Evolutionary conservation across 208 protist species (phyloP).

Genomic region (Trichomonas tenax): DNA sequence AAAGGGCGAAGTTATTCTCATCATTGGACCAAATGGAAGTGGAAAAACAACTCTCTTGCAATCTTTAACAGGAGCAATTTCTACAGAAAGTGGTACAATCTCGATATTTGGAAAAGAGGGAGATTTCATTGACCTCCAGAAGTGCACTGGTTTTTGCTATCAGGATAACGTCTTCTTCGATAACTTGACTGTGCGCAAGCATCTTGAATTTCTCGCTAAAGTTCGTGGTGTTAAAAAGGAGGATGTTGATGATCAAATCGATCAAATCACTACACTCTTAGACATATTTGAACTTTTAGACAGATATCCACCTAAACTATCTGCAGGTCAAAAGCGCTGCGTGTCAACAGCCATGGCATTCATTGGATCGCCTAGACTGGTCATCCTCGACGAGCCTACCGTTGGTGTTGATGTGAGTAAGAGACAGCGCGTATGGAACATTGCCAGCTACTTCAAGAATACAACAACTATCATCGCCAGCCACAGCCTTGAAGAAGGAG

Average conservation of each 20-base stretch:
- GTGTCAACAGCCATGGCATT: neutral
- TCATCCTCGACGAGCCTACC: constrained; percentile 20
- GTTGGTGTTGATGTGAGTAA: neutral
- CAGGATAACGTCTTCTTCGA: neutral
- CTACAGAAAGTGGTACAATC: neutral
- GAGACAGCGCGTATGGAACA: neutral
- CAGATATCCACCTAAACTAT: neutral
- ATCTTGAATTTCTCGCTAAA: neutral
- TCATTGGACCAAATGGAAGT: neutral
- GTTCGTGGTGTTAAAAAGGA: neutral
- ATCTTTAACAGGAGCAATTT: neutral
- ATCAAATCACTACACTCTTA: neutral
- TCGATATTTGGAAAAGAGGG: neutral
- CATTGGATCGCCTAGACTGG: neutral
- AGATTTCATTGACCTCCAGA: neutral
- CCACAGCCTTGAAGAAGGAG: constrained; percentile 14
- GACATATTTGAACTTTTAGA: neutral
- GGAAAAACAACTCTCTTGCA: neutral
- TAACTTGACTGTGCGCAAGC: neutral
- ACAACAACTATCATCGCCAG: constrained; percentile 5
- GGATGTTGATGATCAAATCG: neutral
- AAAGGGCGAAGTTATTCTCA: neutral
- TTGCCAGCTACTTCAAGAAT: neutral
- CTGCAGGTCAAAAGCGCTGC: neutral
- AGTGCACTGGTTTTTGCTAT: neutral